phyloP scores from a whole-genome alignment of 2,329 filamentous ascomycete genomes.

The Lasiodiplodia sp. region DNA sequence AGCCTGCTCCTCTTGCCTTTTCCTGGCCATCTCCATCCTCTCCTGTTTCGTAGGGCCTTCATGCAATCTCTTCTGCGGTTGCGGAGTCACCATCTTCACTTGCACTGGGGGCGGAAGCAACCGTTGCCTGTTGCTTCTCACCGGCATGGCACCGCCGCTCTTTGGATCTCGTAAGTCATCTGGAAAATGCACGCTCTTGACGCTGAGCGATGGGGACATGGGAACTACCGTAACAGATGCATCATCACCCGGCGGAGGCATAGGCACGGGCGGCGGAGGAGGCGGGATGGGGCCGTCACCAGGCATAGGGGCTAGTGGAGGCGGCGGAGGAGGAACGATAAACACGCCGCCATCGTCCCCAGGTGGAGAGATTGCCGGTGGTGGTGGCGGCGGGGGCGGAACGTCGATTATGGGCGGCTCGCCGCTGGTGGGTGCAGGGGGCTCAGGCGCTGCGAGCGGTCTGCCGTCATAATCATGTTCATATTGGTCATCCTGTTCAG shows the following conservation, averaged over 20 bases:
- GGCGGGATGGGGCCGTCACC: neutral
- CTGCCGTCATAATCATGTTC: neutral
- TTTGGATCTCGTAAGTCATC: constrained; percentile 25
- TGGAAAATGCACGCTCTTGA: constrained; percentile 30
- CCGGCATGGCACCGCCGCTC: neutral
- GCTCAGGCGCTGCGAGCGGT: neutral
- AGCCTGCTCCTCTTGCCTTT: constrained; percentile 13
- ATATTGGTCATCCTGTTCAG: constrained; percentile 11
- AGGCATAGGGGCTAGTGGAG: neutral
- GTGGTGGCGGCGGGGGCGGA: neutral
- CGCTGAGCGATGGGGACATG: constrained; percentile 24
- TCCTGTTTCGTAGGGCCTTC: constrained; percentile 23
- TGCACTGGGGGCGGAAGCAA: neutral
- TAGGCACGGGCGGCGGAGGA: neutral
- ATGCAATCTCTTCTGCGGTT: constrained; percentile 13
- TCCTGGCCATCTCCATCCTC: constrained; percentile 6
- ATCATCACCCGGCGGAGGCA: neutral
- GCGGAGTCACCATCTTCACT: constrained; percentile 1
- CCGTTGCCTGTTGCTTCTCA: neutral
- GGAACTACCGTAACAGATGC: constrained; percentile 1
- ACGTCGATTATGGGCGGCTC: constrained; percentile 8
- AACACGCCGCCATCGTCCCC: constrained; percentile 10
- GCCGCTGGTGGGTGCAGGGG: neutral
- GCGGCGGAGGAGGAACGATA: constrained; percentile 9
- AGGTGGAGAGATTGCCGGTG: neutral